Evolutionary conservation across 257 asterid species (phyloP).

Genomic region (Penstemon newberryi): DNA sequence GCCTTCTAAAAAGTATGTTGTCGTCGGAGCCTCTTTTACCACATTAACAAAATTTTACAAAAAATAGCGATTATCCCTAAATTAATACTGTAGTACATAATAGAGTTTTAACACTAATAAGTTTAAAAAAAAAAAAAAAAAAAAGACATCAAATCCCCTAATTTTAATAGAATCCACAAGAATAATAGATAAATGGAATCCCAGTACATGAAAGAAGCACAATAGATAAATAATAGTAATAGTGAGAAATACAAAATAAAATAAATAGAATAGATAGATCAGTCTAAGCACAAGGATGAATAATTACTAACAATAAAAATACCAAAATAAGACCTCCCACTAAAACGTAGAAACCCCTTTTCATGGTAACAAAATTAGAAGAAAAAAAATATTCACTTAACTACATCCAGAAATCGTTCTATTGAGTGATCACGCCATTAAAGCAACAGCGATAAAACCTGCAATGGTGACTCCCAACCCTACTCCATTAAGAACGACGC

Average conservation of each 20-base stretch:
- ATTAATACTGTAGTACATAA: not conserved
- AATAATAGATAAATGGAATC: not conserved
- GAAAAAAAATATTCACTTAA: not conserved
- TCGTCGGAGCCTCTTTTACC: too few relatives aligned
- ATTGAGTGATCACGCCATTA: not conserved
- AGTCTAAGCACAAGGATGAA: not conserved
- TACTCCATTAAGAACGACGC: slow-evolving; percentile 1
- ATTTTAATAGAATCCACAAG: too few relatives aligned
- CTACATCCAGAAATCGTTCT: not conserved
- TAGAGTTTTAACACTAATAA: not conserved
- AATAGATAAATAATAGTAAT: not conserved
- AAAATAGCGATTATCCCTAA: too few relatives aligned
- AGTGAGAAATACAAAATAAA: not conserved
- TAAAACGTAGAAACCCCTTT: not conserved
- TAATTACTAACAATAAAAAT: not conserved
- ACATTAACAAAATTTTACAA: too few relatives aligned
- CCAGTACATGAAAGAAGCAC: not conserved
- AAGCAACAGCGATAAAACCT: slow-evolving; percentile 4
- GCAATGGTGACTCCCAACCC: not conserved
- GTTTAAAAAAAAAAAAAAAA: too few relatives aligned
- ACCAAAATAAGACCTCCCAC: not conserved
- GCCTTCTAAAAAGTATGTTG: too few relatives aligned
- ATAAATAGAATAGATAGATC: not conserved
- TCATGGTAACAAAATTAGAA: too few relatives aligned
- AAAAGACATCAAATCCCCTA: not conserved